These are phyloP conservation scores for Tylopilus plumbeoviolaceoides DNA, from an alignment of 768 basidiomycete genomes.

Conservation along the genomic window DNA sequence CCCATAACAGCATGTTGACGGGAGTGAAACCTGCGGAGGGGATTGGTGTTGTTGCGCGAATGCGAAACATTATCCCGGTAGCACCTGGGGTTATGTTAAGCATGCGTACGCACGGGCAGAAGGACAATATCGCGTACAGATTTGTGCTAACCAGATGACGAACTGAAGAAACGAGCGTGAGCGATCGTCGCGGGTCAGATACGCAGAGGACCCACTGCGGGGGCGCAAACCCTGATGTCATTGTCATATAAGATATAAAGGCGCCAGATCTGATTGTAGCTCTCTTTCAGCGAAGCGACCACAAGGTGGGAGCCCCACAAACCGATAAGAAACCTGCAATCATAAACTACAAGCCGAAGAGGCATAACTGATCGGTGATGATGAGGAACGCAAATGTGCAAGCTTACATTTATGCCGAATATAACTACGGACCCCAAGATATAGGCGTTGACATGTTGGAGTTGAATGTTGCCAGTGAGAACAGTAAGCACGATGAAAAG, in stretches of 20 bases:
- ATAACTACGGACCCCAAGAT: background rate
- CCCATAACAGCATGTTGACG: constrained; percentile 10
- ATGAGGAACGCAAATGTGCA: background rate
- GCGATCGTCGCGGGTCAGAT: background rate
- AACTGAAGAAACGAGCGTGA: constrained; percentile 2
- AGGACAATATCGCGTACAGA: constrained; percentile 8
- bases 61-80: background rate
- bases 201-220: constrained; percentile 12
- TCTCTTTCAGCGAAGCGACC: background rate
- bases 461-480: background rate
- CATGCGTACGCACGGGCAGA: background rate
- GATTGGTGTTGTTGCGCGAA: background rate
- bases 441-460: background rate
- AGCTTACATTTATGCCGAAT: constrained; percentile 13
- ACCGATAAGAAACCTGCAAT: constrained; percentile 18
- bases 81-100: constrained; percentile 6
- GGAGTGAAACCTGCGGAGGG: background rate
- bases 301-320: background rate
- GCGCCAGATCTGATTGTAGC: constrained; percentile 18
- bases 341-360: constrained; percentile 9
- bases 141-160: constrained; percentile 18
- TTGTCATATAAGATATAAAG: constrained; percentile 19
- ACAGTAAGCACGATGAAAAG: constrained; percentile 4
- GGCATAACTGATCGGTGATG: background rate
- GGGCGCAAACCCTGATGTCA: constrained; percentile 9